Evolutionary conservation across 176 grass and related monocot species (phyloP).

Genomic region (Aegilops speltoides): DNA sequence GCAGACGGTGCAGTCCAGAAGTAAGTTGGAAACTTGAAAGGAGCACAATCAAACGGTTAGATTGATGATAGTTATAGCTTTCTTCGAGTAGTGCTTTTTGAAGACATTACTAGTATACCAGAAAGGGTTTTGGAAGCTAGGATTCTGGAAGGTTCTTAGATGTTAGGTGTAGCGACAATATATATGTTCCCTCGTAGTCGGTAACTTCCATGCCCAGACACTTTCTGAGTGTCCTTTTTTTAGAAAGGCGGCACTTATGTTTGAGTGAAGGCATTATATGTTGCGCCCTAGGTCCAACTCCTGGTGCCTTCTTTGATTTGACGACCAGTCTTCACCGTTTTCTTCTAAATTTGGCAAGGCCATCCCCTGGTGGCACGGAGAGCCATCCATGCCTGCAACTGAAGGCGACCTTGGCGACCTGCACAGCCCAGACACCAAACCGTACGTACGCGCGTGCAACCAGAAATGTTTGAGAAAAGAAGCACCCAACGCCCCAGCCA

Average conservation of each 20-base stretch:
- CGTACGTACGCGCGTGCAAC: neutral
- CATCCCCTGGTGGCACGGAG: slow-evolving; percentile 1
- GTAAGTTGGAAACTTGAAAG: neutral
- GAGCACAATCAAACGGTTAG: neutral
- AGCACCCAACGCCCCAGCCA: slow-evolving; percentile 4
- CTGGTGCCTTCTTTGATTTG: neutral
- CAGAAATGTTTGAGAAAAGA: slow-evolving; percentile 16
- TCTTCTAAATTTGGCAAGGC: neutral
- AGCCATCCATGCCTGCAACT: neutral
- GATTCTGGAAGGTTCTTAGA: neutral
- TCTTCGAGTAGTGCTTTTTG: neutral
- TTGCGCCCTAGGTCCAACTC: neutral
- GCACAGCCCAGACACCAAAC: neutral
- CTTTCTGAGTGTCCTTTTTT: neutral
- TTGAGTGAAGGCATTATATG: neutral
- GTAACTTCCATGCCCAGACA: neutral
- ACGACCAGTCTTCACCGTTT: neutral
- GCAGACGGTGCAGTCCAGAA: neutral
- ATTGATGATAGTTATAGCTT: neutral
- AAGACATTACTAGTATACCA: neutral
- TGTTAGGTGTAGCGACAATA: neutral
- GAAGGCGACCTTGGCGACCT: neutral
- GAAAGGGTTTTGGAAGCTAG: neutral
- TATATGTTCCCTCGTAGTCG: neutral
- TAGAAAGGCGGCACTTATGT: neutral